Base-by-base conservation (phyloP, 352 stramenopile genomes). In the Phytophthora kernoviae region DNA sequence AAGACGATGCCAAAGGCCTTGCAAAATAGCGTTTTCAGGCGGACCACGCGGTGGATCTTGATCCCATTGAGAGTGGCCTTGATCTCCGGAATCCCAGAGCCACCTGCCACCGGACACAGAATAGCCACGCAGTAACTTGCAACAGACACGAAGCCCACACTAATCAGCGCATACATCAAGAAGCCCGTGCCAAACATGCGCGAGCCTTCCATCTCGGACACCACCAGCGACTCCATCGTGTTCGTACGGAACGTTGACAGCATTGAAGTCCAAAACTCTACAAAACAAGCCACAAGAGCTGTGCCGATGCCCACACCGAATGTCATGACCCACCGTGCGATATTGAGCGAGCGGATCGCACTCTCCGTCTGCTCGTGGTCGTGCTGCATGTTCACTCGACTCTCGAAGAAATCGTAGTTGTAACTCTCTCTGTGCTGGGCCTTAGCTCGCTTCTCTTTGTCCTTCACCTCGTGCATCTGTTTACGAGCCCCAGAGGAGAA, bases 41-140 rank as follows among this genome's bases (percentile, higher is more conserved):
- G 81, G 5, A 99, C 89, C n/a, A 99, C 87, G 18, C 95, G 85
- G 32, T 97, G 95, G 22, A 99, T 88, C 80, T 98, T 98, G 62
- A 99, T 98, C 18, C 97, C 97, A 73, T 99, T 99, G 11, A 99
- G 76, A 18, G 96, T 98, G 30, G 93, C 96, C 68, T 99, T 99
- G 59, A 99, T 98, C 75, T 99, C 97, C 0, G 90, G 87, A 66
- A 99, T 99, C 39, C 97, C 97, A 5, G 96, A 99, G 9, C 98
- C 98, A 36, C 80, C 93, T 1, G 92, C 93, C 17, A 98, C 88
- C 1, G 97, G 97, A 70, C 98, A 98, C 9, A 98, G 63, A 55
- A 93, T 97, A 34, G 98, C 92, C 17, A 99, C 97, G 24, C 96
- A 81, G 45, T 89, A 88, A 24, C 83, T 87, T 0, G 94, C 91